Evolutionary conservation across 345 rosid genomes (phyloP).

Genomic region (Aquilaria malaccensis): DNA sequence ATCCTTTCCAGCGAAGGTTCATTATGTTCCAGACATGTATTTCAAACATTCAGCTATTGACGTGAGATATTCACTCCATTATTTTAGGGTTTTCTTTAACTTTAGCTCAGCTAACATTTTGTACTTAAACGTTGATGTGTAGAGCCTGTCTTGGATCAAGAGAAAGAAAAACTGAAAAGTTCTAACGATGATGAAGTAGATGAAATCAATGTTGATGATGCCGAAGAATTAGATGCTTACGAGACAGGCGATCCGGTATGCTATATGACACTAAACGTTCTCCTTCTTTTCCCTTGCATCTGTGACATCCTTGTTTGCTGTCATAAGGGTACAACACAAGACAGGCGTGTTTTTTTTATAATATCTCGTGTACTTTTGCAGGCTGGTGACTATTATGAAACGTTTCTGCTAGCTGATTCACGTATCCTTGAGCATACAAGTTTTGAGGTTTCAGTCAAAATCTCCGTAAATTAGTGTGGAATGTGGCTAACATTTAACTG

Average conservation of each 20-base stretch:
- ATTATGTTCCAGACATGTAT: too few species aligned
- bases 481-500: not conserved
- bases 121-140: conserved; percentile 17
- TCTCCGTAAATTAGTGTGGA: not conserved
- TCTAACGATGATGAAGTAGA: conserved; percentile 37
- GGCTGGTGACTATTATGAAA: conserved; percentile 56
- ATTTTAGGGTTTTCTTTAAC: not conserved
- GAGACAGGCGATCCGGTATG: conserved; percentile 56
- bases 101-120: conserved; percentile 10
- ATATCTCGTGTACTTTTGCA: conserved; percentile 16
- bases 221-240: conserved; percentile 59
- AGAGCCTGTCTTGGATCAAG: conserved; percentile 15
- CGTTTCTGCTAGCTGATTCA: conserved; percentile 36
- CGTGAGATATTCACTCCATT: too few species aligned
- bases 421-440: conserved; percentile 56
- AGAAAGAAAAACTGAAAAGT: conserved; percentile 24
- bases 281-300: conserved; percentile 3
- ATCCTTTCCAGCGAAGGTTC: too few species aligned
- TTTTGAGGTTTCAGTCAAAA: conserved; percentile 10
- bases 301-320: not conserved
- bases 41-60: too few species aligned
- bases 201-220: conserved; percentile 47
- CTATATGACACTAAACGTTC: conserved; percentile 6
- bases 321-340: not conserved
- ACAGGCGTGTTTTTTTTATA: not conserved